Conservation (phyloP, 2,329 filamentous ascomycete species). For the Chaetomium sp. region DNA sequence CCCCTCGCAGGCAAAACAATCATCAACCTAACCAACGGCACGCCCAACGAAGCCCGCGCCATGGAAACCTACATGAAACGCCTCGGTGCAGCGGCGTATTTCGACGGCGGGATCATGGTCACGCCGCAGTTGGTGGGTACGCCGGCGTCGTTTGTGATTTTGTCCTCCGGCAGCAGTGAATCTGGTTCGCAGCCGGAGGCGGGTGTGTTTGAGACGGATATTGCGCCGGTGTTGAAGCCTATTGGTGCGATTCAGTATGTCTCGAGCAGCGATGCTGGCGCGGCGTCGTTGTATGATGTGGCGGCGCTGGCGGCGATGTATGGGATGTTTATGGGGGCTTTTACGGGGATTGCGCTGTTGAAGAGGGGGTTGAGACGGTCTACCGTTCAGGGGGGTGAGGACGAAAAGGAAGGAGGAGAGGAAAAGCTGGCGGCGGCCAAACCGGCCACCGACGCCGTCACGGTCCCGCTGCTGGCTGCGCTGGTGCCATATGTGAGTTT, state of each 20-base stretch:
- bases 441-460: constrained; percentile 9
- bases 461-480: constrained; percentile 23
- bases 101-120: constrained; percentile 28
- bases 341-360: constrained; percentile 23
- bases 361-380: constrained; percentile 10
- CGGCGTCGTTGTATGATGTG: constrained; percentile 23
- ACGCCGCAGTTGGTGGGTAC: constrained; percentile 26
- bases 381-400: background rate
- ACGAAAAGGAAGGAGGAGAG: constrained; percentile 1
- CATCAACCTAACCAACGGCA: constrained; percentile 28
- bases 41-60: constrained; percentile 20
- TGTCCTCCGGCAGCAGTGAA: constrained; percentile 18
- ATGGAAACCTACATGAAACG: constrained; percentile 16
- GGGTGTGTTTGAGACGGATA: constrained; percentile 2
- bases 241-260: constrained; percentile 21
- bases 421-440: constrained; percentile 8
- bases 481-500: constrained; percentile 23
- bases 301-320: constrained; percentile 26
- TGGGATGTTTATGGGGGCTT: constrained; percentile 25
- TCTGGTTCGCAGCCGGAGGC: too few relatives aligned
- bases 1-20: constrained; percentile 22
- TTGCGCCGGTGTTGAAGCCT: constrained; percentile 13
- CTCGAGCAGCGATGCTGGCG: constrained; percentile 13
- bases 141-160: constrained; percentile 19
- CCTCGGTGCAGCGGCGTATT: constrained; percentile 17